Conservation (phyloP, 2,329 filamentous ascomycete species). For the Phyllosticta citriasiana region DNA sequence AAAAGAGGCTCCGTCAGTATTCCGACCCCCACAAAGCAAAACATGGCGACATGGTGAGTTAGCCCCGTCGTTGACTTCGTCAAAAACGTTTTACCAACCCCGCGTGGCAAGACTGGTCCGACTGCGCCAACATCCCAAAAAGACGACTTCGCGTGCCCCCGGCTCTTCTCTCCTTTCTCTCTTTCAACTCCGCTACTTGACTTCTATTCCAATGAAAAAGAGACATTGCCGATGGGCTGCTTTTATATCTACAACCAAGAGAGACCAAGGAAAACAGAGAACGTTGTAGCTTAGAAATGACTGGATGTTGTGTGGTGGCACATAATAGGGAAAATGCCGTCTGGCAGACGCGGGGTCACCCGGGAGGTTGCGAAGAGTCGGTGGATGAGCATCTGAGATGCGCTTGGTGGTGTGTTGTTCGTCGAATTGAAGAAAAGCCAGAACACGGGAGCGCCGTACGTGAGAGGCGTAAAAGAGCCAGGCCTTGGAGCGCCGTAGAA, state of each 20-base stretch:
- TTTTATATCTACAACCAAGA: slow-evolving; percentile 7
- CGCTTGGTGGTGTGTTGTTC: slow-evolving; percentile 1
- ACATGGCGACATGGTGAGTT: not conserved
- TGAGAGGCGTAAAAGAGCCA: not conserved
- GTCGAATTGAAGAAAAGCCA: slow-evolving; percentile 4
- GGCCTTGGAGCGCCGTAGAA: slow-evolving; percentile 4
- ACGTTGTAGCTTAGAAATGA: not conserved
- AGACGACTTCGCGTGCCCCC: not conserved
- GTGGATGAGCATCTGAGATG: slow-evolving; percentile 6
- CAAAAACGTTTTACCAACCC: not conserved
- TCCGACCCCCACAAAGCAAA: not conserved
- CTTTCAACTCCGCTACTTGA: not conserved
- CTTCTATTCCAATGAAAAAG: slow-evolving; percentile 8
- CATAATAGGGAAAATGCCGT: not conserved
- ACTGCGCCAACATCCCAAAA: slow-evolving; percentile 1
- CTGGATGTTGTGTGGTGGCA: not conserved
- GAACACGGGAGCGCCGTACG: slow-evolving; percentile 3
- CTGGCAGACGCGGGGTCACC: slow-evolving; percentile 3
- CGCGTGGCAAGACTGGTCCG: not conserved
- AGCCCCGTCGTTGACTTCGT: not conserved
- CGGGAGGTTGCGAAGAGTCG: not conserved
- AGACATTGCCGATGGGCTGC: slow-evolving; percentile 8
- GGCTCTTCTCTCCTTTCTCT: not conserved
- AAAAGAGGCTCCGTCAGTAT: not conserved
- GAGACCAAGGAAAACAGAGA: slow-evolving; percentile 1